These are phyloP conservation scores for Drechslera avenae DNA, from an alignment of 2,329 filamentous ascomycete genomes.

Conservation along the genomic window DNA sequence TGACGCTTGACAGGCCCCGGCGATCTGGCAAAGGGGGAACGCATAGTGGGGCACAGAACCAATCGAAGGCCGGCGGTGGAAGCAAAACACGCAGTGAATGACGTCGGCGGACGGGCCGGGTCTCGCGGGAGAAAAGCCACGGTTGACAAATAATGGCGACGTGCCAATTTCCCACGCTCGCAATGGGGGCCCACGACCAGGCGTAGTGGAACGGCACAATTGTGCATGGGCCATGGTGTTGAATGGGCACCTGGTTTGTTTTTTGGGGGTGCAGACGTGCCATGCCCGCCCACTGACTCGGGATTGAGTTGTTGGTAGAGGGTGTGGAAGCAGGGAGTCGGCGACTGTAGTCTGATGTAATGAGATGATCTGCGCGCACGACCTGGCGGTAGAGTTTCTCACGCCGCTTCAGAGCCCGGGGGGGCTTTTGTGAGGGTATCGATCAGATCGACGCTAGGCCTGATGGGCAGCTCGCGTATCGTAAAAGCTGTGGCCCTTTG, in stretches of 20 bases:
- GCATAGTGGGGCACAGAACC: constrained; percentile 10
- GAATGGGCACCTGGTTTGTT: not conserved
- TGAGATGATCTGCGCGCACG: constrained; percentile 5
- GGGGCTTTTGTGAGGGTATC: constrained; percentile 1
- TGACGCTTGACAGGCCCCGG: constrained; percentile 9
- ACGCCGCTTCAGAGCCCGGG: constrained; percentile 2
- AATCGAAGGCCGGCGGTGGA: not conserved
- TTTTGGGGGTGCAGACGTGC: not conserved
- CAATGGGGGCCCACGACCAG: not conserved
- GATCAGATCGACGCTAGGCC: constrained; percentile 21
- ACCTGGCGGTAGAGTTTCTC: constrained; percentile 3
- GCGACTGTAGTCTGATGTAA: constrained; percentile 6
- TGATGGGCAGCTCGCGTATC: constrained; percentile 21
- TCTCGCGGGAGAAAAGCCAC: not conserved
- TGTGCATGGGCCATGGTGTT: not conserved
- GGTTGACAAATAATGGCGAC: constrained; percentile 12
- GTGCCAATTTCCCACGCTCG: constrained; percentile 3
- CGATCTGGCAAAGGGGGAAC: constrained; percentile 10
- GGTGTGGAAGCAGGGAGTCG: constrained; percentile 1
- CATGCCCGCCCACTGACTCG: not conserved
- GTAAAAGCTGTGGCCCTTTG: not conserved
- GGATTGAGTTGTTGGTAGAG: not conserved
- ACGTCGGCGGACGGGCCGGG: constrained; percentile 11
- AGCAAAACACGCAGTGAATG: constrained; percentile 6
- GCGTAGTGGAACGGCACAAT: not conserved